Percentiles rank a stretch among this genome's conserved stretches.
These are phyloP conservation scores for Exophiala bonariae DNA, from an alignment of 2,329 filamentous ascomycete genomes.

Conservation along the genomic window DNA sequence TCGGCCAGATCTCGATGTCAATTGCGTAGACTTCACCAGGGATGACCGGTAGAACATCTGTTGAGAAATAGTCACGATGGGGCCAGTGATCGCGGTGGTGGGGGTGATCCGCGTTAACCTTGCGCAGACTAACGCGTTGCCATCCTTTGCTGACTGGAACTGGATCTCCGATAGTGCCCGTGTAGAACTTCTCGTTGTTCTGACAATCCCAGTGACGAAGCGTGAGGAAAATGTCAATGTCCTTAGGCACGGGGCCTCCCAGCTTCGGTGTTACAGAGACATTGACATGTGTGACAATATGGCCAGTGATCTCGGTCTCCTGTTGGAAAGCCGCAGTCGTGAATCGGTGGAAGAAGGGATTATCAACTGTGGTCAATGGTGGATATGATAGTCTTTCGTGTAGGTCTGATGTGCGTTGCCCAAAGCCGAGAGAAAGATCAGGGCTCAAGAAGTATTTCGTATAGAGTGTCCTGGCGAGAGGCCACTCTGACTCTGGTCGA, in stretches of 20 bases:
- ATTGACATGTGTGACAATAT: constrained; percentile 64
- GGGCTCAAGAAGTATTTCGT: constrained; percentile 61
- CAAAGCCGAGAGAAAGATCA: constrained; percentile 31
- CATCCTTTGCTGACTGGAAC: constrained; percentile 57
- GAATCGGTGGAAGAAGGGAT: constrained; percentile 59
- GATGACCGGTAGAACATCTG: constrained; percentile 48
- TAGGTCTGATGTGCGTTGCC: constrained; percentile 19
- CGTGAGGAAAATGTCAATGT: constrained; percentile 57
- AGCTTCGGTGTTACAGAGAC: constrained; percentile 51
- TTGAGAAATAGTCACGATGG: constrained; percentile 52
- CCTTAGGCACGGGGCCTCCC: constrained; percentile 47
- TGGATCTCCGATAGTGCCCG: constrained; percentile 56
- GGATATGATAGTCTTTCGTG: constrained; percentile 54
- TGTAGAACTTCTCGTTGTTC: constrained; percentile 56
- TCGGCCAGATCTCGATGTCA: constrained; percentile 47
- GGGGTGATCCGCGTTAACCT: constrained; percentile 45
- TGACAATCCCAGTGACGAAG: constrained; percentile 51
- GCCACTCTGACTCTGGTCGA: constrained; percentile 64
- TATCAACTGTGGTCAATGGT: constrained; percentile 58
- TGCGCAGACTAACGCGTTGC: constrained; percentile 54
- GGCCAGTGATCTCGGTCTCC: constrained; percentile 70
- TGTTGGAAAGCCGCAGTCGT: constrained; percentile 56
- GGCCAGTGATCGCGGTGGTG: constrained; percentile 49
- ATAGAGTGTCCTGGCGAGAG: constrained; percentile 65
- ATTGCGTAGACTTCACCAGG: constrained; percentile 52